Evolutionary conservation across 2,329 filamentous ascomycete species (phyloP), one percentile per base, ranked within the genome.

Genomic region (Xylariaceae sp.): DNA sequence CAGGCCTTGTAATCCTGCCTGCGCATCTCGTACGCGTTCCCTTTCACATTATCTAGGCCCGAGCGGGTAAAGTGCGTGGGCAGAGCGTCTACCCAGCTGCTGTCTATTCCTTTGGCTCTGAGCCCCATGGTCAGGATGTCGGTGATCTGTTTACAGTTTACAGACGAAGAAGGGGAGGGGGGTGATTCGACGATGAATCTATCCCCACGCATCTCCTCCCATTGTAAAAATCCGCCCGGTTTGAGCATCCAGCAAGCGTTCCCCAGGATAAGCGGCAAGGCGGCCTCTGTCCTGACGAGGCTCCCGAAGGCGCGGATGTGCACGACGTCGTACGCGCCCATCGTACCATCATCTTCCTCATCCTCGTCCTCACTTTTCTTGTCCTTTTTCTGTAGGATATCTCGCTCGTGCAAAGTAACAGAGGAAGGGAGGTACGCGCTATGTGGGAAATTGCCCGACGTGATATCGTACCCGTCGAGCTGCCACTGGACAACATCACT

Each of bases 141-240:
- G 2, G 14, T 15, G 5, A 41, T n/a, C 2, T 5, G 34, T 14
- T 34, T 21, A 11, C 41, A 41, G 15, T 16, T 12, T 3, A 14
- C 11, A 3, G 17, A 40, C 13, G 13, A 46, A n/a, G 44, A 13
- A 3, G 34, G 26, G 4, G 48, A 42, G 1, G 36, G 23, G 3
- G 51, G 39, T 3, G 48, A 17, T 12, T 52, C 37, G 11, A 52
- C 30, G 6, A 46, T 11, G 29, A 42, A 48, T n/a, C n/a, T n/a
- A 5, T 51, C 43, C 1, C 24, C 44, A 2, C 44, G 36, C 1
- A 31, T 36, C 14, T 56, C 53, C 7, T 56, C 52, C 53, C 50
- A 56, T 23, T 56, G 53, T 3, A 56, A 5, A 14, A 31, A 54
- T 0, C 50, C 52, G 7, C 53, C 53, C 1, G 53, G 52, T 33